Percentiles rank a stretch among this genome's conserved stretches.
Evolutionary conservation across 2,329 filamentous ascomycete species (phyloP).

Genomic region (Alternaria triticina): DNA sequence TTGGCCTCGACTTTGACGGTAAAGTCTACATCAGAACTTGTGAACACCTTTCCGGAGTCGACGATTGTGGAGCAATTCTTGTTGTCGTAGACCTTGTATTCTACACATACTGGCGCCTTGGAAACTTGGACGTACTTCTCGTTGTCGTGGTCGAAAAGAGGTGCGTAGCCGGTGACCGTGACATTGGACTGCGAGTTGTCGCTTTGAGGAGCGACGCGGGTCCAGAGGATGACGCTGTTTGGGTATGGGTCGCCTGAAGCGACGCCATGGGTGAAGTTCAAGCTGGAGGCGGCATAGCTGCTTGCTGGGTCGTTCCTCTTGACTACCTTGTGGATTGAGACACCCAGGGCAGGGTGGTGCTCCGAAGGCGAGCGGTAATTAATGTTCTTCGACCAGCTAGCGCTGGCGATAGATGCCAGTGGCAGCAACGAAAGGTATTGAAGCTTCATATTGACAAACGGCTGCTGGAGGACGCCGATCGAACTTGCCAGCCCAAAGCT

Average conservation of each 20-base stretch:
- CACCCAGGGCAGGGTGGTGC: slow-evolving; percentile 67
- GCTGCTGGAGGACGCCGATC: slow-evolving; percentile 1
- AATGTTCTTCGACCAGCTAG: slow-evolving; percentile 58
- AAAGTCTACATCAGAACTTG: slow-evolving; percentile 76
- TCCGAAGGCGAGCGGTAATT: slow-evolving; percentile 73
- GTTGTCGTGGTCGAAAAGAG: slow-evolving; percentile 61
- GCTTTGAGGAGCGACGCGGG: slow-evolving; percentile 44
- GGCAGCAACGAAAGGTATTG: slow-evolving; percentile 30
- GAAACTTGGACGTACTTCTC: slow-evolving; percentile 61
- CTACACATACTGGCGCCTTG: slow-evolving; percentile 69
- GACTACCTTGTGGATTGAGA: slow-evolving; percentile 68
- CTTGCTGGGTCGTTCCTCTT: slow-evolving; percentile 54
- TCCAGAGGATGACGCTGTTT: slow-evolving; percentile 46
- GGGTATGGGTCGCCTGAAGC: slow-evolving; percentile 56
- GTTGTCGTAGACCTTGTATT: slow-evolving; percentile 66
- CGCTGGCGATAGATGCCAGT: slow-evolving; percentile 23
- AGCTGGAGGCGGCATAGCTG: slow-evolving; percentile 25
- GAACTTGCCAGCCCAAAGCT: slow-evolving; percentile 3
- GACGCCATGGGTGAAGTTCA: slow-evolving; percentile 55
- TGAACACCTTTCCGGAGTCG: slow-evolving; percentile 67
- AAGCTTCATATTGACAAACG: slow-evolving; percentile 32
- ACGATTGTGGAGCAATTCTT: slow-evolving; percentile 56
- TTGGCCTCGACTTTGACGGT: slow-evolving; percentile 70
- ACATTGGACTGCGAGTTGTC: slow-evolving; percentile 52
- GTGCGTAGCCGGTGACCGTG: slow-evolving; percentile 63